Evolutionary conservation across 2,329 filamentous ascomycete genomes (phyloP).

Genomic region (Helotiales sp.): DNA sequence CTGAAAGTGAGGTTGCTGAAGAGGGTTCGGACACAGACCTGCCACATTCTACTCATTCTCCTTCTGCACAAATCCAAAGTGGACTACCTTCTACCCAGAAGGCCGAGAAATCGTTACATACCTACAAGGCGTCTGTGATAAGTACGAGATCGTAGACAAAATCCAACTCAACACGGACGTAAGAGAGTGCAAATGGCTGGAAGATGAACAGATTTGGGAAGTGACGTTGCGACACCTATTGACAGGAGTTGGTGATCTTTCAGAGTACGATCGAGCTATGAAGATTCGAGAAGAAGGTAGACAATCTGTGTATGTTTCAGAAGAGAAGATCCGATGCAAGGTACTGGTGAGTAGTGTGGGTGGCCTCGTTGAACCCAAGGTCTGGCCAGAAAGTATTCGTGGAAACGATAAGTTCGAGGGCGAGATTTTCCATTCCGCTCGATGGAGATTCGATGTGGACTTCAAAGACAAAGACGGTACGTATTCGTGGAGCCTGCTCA

Average conservation of each 20-base stretch:
- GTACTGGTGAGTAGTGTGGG: slow-evolving; percentile 61
- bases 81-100: slow-evolving; percentile 61
- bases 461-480: slow-evolving; percentile 58
- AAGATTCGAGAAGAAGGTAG: slow-evolving; percentile 51
- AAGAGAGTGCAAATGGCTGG: slow-evolving; percentile 56
- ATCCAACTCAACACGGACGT: slow-evolving; percentile 63
- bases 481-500: too few species aligned
- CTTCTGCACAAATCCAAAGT: slow-evolving; percentile 63
- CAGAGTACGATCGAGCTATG: slow-evolving; percentile 51
- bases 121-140: slow-evolving; percentile 56
- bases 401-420: slow-evolving; percentile 60
- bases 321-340: slow-evolving; percentile 58
- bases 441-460: slow-evolving; percentile 59
- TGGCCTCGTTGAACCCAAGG: slow-evolving; percentile 58
- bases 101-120: slow-evolving; percentile 65
- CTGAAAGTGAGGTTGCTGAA: neutral
- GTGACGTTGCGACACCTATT: slow-evolving; percentile 55
- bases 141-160: slow-evolving; percentile 60
- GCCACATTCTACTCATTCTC: slow-evolving; percentile 63
- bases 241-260: slow-evolving; percentile 59
- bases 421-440: slow-evolving; percentile 60
- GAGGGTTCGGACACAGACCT: slow-evolving; percentile 47
- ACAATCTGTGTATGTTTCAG: slow-evolving; percentile 53
- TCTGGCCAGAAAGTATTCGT: slow-evolving; percentile 54
- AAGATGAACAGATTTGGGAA: slow-evolving; percentile 59